A percentile compares a stretch with the other conserved stretches of the same genome.
phyloP scores from a whole-genome alignment of 352 stramenopile genomes.

The Phytophthora fragariaefolia region DNA sequence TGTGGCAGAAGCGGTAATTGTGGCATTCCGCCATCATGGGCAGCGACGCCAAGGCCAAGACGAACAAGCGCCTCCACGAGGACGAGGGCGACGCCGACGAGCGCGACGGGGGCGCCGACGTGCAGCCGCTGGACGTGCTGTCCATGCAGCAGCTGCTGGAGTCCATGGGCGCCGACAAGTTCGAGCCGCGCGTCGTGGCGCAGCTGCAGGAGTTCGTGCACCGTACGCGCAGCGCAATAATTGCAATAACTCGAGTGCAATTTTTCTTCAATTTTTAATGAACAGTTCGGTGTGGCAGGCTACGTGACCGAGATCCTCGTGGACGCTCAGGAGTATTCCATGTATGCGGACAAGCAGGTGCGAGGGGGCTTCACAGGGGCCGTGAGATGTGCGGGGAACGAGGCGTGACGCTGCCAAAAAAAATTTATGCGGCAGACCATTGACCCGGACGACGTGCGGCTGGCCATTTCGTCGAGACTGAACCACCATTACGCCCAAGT shows the following conservation, averaged over 20 bases:
- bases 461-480: constrained; percentile 77
- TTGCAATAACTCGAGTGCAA: not conserved
- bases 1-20: constrained; percentile 2
- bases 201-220: constrained; percentile 89
- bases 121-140: constrained; percentile 65
- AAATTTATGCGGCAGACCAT: constrained; percentile 47
- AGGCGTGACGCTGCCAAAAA: constrained; percentile 7
- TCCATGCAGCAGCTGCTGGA: constrained; percentile 68
- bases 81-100: constrained; percentile 59
- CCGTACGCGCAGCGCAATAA: constrained; percentile 46
- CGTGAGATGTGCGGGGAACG: not conserved
- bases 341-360: constrained; percentile 79
- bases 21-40: constrained; percentile 49
- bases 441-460: constrained; percentile 77
- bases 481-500: constrained; percentile 84
- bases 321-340: constrained; percentile 85
- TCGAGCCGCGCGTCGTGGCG: constrained; percentile 78
- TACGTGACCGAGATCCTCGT: constrained; percentile 87
- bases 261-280: constrained; percentile 5
- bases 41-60: constrained; percentile 51
- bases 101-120: constrained; percentile 41
- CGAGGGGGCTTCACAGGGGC: not conserved
- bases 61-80: constrained; percentile 54
- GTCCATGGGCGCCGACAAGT: constrained; percentile 84
- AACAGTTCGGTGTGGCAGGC: constrained; percentile 38